Evolutionary conservation across 2,329 filamentous ascomycete genomes (phyloP).

Genomic region (Aureobasidium namibiae): DNA sequence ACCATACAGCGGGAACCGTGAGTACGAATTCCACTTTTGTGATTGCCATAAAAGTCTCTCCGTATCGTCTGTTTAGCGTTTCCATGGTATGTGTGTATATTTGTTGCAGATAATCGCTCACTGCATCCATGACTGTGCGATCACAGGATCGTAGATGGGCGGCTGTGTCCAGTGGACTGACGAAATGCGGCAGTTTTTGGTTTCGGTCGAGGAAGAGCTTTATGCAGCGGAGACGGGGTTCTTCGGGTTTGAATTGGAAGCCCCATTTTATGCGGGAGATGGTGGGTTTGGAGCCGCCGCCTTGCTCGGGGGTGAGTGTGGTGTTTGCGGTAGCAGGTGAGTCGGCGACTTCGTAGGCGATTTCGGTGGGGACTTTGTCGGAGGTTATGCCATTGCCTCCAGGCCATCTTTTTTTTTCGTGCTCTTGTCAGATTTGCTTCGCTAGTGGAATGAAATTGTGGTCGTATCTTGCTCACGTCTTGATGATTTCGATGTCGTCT

Average conservation of each 20-base stretch:
- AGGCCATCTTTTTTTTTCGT: constrained; percentile 49
- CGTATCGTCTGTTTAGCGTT: constrained; percentile 64
- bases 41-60: constrained; percentile 34
- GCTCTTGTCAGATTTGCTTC: too few relatives aligned
- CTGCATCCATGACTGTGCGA: constrained; percentile 71
- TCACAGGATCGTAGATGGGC: constrained; percentile 65
- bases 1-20: constrained; percentile 78
- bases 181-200: constrained; percentile 74
- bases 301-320: constrained; percentile 9
- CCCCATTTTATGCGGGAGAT: constrained; percentile 57
- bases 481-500: constrained; percentile 77
- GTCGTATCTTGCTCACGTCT: constrained; percentile 38
- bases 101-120: constrained; percentile 70
- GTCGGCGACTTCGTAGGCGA: constrained; percentile 40
- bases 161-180: constrained; percentile 63
- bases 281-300: constrained; percentile 15
- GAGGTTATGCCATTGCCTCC: constrained; percentile 79
- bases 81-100: constrained; percentile 73
- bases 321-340: background rate
- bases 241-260: constrained; percentile 73
- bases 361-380: constrained; percentile 81
- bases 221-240: constrained; percentile 69
- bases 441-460: background rate
- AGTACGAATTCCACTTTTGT: constrained; percentile 73
- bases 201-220: constrained; percentile 77